Evolutionary conservation across 2,329 filamentous ascomycete species (phyloP), one percentile per base, ranked within the genome.

Genomic region (Sphaerulina vaccinii): DNA sequence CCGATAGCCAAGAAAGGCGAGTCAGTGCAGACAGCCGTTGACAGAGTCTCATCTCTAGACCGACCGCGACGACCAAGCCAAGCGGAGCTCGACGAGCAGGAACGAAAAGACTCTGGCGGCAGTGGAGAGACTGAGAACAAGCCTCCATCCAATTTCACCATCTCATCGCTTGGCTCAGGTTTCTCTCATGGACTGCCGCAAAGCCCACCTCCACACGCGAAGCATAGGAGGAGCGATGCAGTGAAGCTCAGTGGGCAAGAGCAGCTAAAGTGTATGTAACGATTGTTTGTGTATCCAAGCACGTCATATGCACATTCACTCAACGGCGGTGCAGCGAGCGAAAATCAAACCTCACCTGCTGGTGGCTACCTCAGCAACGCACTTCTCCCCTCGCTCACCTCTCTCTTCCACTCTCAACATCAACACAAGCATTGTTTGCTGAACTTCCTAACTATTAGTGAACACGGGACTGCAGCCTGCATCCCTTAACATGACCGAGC

Each of bases 1-100:
- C 58, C 56, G 21, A 52, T 60, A 37, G 56, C 50, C 15, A 55
- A 51, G 29, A 15, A 40, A 33, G 56, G 56, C 6, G 51, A 58
- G 41, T 54, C 51, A 16, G 51, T 51, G 7, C 38, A 47, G n/a
- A 39, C 58, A 37, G 58, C 58, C 11, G 55, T 55, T n/a, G 27
- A 47, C 19, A 35, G 58, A 37, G 54, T 55, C 2, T 59, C 54
- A 21, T 45, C 36, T 13, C 36, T 60, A 19, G 42, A 45, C 13
- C 33, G 21, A 32, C 58, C 58, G 10, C 35, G 42, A 36, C 39
- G 56, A 40, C 47, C 54, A 15, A 39, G 40, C n/a, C 21, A 37
- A 21, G 37, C 27, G 37, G 44, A 44, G 11, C 10, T 24, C 22
- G 24, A 42, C 5, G 29, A 42, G 47, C 47, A 40, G 19, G n/a